phyloP scores from a whole-genome alignment of 805 yeast species.

The Starmerella stellata region DNA sequence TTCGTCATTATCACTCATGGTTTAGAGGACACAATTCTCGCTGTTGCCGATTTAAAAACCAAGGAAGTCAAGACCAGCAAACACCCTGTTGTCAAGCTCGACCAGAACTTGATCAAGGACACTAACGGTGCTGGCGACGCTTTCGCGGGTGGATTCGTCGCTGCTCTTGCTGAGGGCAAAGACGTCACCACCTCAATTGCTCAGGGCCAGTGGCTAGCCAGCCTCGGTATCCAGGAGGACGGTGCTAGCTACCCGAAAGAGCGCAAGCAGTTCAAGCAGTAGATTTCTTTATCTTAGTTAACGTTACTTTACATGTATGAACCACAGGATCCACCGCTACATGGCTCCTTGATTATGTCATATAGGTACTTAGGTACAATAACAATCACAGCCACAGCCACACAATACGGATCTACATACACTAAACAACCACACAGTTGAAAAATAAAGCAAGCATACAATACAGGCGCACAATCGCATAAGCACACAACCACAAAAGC shows the following conservation, averaged over 20 bases:
- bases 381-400: too few species aligned
- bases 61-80: constrained; percentile 32
- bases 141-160: constrained; percentile 89
- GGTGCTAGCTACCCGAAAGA: constrained; percentile 76
- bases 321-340: too few species aligned
- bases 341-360: too few species aligned
- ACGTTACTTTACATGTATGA: too few species aligned
- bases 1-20: constrained; percentile 92
- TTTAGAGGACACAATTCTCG: constrained; percentile 72
- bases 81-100: constrained; percentile 58
- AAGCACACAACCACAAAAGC: too few species aligned
- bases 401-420: too few species aligned
- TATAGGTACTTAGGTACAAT: too few species aligned
- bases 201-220: constrained; percentile 74
- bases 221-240: constrained; percentile 72
- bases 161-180: constrained; percentile 65
- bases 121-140: constrained; percentile 99
- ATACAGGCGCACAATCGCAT: too few species aligned
- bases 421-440: too few species aligned
- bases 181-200: constrained; percentile 9
- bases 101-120: constrained; percentile 52
- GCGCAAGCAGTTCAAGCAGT: background rate
- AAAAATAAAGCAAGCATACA: too few species aligned
- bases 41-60: constrained; percentile 31
- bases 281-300: too few species aligned